Conservation (phyloP, 495 filamentous ascomycete genomes). For the Alectoria sarmentosa region DNA sequence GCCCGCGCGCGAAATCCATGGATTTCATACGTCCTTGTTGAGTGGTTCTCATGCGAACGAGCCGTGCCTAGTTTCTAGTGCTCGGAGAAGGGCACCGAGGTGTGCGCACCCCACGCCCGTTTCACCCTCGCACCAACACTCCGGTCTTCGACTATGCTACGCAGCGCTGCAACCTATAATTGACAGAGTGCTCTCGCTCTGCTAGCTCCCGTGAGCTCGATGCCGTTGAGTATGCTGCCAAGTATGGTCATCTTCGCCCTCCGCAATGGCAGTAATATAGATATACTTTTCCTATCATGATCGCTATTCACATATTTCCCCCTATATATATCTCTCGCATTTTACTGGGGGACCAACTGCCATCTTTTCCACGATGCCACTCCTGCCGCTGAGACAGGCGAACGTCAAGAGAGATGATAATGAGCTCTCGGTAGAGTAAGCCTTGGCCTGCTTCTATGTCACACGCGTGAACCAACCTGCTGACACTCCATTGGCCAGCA, state of each 20-base stretch:
- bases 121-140: background rate
- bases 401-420: constrained; percentile 1
- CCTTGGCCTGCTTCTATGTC: background rate
- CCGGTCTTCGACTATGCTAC: background rate
- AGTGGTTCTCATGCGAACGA: background rate
- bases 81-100: background rate
- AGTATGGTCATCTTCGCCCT: background rate
- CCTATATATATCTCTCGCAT: background rate
- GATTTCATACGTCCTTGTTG: background rate
- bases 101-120: background rate
- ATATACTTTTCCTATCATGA: background rate
- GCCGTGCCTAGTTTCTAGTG: background rate
- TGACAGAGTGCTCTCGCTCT: background rate
- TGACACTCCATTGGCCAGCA: constrained; percentile 23
- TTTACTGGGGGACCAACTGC: background rate
- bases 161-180: background rate
- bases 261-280: background rate
- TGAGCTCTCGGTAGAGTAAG: constrained; percentile 5
- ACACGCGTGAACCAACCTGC: background rate
- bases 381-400: constrained; percentile 3
- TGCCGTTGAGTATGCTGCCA: background rate
- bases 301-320: background rate
- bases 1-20: background rate
- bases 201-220: background rate
- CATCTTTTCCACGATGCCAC: background rate